phyloP scores from a whole-genome alignment of 768 basidiomycete genomes.

The Termitomyces sp. region DNA sequence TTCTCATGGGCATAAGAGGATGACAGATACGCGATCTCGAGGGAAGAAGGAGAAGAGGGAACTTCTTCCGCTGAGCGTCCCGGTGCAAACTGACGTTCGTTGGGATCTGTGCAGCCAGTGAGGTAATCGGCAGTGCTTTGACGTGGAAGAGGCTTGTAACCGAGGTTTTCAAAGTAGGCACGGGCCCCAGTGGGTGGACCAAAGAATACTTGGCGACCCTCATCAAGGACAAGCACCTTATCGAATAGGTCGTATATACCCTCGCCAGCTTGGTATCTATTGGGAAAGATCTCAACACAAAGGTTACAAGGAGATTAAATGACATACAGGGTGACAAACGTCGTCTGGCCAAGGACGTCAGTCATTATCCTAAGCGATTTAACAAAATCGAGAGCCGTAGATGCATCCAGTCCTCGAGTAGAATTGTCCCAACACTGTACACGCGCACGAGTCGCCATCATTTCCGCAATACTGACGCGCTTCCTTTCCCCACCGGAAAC shows the following conservation, averaged over 20 bases:
- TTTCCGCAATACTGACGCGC: constrained; percentile 79
- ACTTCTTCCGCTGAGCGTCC: constrained; percentile 55
- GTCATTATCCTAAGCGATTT: constrained; percentile 79
- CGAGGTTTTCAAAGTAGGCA: constrained; percentile 70
- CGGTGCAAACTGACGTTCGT: constrained; percentile 75
- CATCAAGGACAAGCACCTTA: constrained; percentile 80
- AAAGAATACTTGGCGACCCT: constrained; percentile 79
- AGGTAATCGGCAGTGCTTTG: constrained; percentile 87
- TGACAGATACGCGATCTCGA: constrained; percentile 56
- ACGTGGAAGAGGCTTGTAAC: constrained; percentile 69
- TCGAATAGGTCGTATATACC: constrained; percentile 76
- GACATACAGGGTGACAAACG: constrained; percentile 69
- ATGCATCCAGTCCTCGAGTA: constrained; percentile 78
- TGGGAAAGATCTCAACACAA: background rate
- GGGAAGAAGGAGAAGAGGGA: constrained; percentile 60
- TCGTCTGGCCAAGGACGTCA: constrained; percentile 75
- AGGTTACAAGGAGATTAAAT: background rate
- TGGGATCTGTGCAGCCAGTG: constrained; percentile 77
- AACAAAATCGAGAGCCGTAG: constrained; percentile 83
- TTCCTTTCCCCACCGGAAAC: constrained; percentile 81
- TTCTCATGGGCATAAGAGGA: constrained; percentile 44
- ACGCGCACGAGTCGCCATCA: constrained; percentile 77
- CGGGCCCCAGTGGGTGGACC: constrained; percentile 73
- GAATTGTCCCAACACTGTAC: constrained; percentile 85
- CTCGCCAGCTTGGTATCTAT: constrained; percentile 77